Base-by-base conservation (phyloP, 495 filamentous ascomycete species). In the Hyphodiscus hymeniophilus region DNA sequence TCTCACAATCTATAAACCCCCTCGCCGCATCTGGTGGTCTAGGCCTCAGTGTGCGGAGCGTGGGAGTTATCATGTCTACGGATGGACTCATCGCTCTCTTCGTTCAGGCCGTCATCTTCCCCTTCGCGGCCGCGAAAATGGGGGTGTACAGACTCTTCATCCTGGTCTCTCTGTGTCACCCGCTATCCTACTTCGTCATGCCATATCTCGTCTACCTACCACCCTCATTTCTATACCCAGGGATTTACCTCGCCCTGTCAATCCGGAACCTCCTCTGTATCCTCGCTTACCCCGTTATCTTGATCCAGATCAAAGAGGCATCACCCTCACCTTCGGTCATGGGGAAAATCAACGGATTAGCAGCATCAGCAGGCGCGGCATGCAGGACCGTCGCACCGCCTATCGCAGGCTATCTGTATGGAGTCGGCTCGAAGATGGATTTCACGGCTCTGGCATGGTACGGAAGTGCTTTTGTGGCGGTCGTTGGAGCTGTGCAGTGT, bases 401-500 rank as follows among this genome's bases (percentile, higher is more conserved):
- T 0, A 61, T 96, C 26, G 89, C 90, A 8, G 92, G 92, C 3
- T 64, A 87, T 12, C 73, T 98, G 41, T 91, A 96, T 60, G 72
- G 86, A 7, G 66, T 80, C 42, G 92, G 92, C 15, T 71, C 92
- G 23, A 70, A 79, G 42, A 74, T 80, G 35, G 89, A 89, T 26
- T 86, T 83, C 51, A 87, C 87, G 10, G 88, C 88, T 31, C 64
- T 97, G 11, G 81, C 87, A 5, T 98, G 92, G 91, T 97, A 90
- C 87, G 76, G 77, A 40, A 85, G 81, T 55, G 85, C 80, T 10
- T 42, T 87, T 8, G 77, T 96, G 16, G 84, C 87, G 47, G 54
- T 85, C 7, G 59, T 81, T 40, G 92, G 89, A 41, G 86, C 84
- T 16, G n/a, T 52, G 7, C 57, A 60, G 26, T 50, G 55, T 26